These are phyloP conservation scores for Kingdonia uniflora DNA, from an alignment of 164 flowering plant species.

Conservation along the genomic window DNA sequence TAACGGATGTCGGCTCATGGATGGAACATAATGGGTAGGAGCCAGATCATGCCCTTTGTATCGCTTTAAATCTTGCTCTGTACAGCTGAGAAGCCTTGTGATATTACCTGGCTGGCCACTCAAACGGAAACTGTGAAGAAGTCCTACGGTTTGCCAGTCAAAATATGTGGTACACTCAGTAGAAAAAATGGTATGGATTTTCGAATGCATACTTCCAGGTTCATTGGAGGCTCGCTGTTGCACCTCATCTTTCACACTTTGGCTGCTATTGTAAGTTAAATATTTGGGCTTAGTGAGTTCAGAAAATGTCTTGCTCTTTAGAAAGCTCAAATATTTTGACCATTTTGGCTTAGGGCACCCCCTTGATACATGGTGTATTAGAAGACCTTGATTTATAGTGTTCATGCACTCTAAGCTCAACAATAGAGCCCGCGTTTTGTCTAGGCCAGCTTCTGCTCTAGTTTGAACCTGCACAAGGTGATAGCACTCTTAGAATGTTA, in stretches of 20 bases:
- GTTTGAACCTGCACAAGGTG: slow-evolving; percentile 38
- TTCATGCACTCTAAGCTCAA: slow-evolving; percentile 82
- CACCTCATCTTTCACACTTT: slow-evolving; percentile 19
- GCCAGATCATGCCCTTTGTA: slow-evolving; percentile 87
- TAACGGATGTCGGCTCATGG: slow-evolving; percentile 91
- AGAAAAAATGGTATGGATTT: slow-evolving; percentile 91
- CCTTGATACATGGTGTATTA: slow-evolving; percentile 57
- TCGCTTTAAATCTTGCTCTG: slow-evolving; percentile 64
- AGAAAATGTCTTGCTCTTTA: slow-evolving; percentile 71
- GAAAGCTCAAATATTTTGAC: slow-evolving; percentile 88
- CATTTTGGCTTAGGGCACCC: slow-evolving; percentile 87
- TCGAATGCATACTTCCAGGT: slow-evolving; percentile 35
- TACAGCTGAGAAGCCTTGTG: slow-evolving; percentile 93
- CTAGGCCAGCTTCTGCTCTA: slow-evolving; percentile 61
- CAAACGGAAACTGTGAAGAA: slow-evolving; percentile 77
- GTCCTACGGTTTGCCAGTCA: slow-evolving; percentile 99
- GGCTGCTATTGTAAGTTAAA: slow-evolving; percentile 23
- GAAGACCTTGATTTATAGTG: slow-evolving; percentile 82
- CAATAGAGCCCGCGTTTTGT: slow-evolving; percentile 52
- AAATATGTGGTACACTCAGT: slow-evolving; percentile 85
- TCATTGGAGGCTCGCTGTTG: slow-evolving; percentile 23
- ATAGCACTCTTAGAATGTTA: background rate
- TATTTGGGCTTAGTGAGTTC: slow-evolving; percentile 66
- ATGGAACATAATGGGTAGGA: slow-evolving; percentile 98
- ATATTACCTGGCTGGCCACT: slow-evolving; percentile 98